phyloP scores from a whole-genome alignment of 2,329 filamentous ascomycete species.

The Penicillium sp. region DNA sequence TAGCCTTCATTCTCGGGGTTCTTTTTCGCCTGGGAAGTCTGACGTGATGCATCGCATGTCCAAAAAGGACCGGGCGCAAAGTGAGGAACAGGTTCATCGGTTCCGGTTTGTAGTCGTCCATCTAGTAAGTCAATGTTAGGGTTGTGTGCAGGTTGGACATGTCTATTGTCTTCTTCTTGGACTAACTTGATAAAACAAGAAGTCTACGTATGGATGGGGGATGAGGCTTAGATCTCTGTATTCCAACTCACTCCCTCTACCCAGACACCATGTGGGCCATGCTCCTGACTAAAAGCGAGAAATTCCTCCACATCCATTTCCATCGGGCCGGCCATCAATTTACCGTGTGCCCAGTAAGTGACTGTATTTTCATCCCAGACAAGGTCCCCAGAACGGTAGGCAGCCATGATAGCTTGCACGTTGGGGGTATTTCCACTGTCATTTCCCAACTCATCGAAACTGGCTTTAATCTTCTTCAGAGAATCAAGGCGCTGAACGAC shows the following conservation, averaged over 20 bases:
- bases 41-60: background rate
- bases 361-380: background rate
- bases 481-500: background rate
- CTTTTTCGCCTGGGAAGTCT: background rate
- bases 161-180: background rate
- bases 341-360: background rate
- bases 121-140: background rate
- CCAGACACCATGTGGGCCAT: background rate
- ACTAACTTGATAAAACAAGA: background rate
- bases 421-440: background rate
- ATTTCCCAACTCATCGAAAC: background rate
- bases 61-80: accelerated
- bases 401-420: background rate
- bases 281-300: background rate
- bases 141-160: too few relatives aligned
- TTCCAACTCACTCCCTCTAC: background rate
- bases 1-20: background rate
- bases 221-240: background rate
- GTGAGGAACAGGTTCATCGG: background rate
- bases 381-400: background rate
- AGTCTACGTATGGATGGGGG: background rate
- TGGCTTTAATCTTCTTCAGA: background rate
- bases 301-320: background rate
- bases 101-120: background rate
- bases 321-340: background rate